phyloP scores from a whole-genome alignment of 2,329 filamentous ascomycete species.

The Uncinocarpus reesii region DNA sequence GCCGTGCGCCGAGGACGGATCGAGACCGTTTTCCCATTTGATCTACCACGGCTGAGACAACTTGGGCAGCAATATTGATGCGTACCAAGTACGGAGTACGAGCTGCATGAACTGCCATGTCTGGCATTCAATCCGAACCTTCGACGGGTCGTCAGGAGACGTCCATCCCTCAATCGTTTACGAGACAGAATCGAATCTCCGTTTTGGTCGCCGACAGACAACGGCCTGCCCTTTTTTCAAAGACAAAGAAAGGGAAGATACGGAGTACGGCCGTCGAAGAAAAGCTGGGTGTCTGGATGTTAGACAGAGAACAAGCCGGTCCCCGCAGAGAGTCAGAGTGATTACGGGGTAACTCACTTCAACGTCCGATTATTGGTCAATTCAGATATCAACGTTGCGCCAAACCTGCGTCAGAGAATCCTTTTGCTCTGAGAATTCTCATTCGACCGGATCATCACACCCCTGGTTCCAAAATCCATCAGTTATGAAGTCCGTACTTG shows the following conservation, averaged over 20 bases:
- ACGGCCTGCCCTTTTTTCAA: no score
- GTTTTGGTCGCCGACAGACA: no score
- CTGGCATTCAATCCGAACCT: background rate
- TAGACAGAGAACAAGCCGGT: no score
- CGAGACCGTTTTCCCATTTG: conserved; percentile 4
- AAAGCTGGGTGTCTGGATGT: no score
- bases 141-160: no score
- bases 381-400: background rate
- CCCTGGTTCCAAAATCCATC: no score
- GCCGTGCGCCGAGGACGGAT: background rate
- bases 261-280: no score
- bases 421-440: conserved; percentile 3
- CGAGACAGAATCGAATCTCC: no score
- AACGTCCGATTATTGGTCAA: conserved; percentile 1
- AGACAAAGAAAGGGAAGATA: no score
- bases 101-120: conserved; percentile 3
- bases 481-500: no score
- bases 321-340: background rate
- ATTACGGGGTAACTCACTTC: background rate
- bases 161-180: no score
- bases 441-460: conserved; percentile 7
- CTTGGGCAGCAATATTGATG: background rate
- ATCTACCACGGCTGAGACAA: background rate
- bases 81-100: background rate
- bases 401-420: background rate